A percentile compares a stretch with the other conserved stretches of the same genome.
These are phyloP conservation scores for Hypoxylon fuscum DNA, from an alignment of 495 filamentous ascomycete genomes.

Conservation along the genomic window DNA sequence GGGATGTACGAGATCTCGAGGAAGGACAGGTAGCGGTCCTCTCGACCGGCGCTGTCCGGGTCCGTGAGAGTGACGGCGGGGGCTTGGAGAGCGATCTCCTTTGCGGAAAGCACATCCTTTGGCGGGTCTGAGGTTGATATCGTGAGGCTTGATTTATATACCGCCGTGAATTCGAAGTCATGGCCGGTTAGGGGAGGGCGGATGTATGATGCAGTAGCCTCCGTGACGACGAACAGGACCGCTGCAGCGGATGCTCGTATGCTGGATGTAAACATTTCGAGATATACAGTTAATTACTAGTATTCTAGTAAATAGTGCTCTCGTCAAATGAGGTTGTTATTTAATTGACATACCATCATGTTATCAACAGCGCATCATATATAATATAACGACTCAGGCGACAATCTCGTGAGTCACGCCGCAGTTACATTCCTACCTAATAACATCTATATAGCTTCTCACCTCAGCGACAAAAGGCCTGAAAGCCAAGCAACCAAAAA, in stretches of 20 bases:
- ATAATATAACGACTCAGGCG: neutral
- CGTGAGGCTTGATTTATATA: constrained; percentile 15
- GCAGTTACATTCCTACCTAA: constrained; percentile 6
- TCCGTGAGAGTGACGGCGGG: constrained; percentile 1
- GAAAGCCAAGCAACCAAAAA: neutral
- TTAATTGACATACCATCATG: too few species aligned
- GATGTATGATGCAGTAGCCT: neutral
- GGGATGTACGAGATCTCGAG: constrained; percentile 11
- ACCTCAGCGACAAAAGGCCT: too few species aligned
- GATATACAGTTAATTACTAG: too few species aligned
- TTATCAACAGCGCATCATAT: neutral
- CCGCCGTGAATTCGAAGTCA: constrained; percentile 26
- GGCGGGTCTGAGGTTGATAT: constrained; percentile 6
- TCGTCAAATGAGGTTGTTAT: too few species aligned
- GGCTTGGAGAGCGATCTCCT: neutral
- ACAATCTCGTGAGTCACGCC: constrained; percentile 4
- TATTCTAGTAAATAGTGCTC: neutral
- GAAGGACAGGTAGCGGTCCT: constrained; percentile 20
- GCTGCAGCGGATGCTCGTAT: neutral
- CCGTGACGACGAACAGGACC: neutral
- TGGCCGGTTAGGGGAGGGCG: neutral
- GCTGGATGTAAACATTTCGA: constrained; percentile 4
- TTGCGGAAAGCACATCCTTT: neutral
- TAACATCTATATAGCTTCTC: too few species aligned
- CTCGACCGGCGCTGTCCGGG: neutral